Base-by-base conservation (phyloP, 805 yeast species). In the Cyberlindnera bimundalis region DNA sequence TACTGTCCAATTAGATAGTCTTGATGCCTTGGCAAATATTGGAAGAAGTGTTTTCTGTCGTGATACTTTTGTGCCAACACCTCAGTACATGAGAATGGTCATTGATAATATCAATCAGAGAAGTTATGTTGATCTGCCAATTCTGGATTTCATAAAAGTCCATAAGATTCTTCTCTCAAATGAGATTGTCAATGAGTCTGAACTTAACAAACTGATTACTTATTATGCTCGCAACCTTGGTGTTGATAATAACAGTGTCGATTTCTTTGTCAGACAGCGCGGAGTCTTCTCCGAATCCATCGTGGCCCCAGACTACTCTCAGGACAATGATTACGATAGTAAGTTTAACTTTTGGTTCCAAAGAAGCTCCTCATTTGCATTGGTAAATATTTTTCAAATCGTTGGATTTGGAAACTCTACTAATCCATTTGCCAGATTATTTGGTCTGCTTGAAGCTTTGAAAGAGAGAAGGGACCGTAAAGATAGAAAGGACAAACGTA, bases 31-130 rank as follows among this genome's bases (percentile, higher is more conserved):
- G 48, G 88, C 81, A 39, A 82, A 84, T 51, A 73, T 85, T 16
- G 93, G 93, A 10, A 84, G 84, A 59, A 75, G 85, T 33, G 90
- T 84, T 9, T 75, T 79, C 43, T 84, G 91, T 53, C 76, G 84
- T 45, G 93, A 85, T 56, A 88, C 91, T 6, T 85, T 85, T 62
- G 88, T 83, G 4, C 95, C 95, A 18, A 82, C 93, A 2, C 81
- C 78, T 36, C 89, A 83, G 52, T 85, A 85, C 56, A 71, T 85
- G 61, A 70, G 83, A 51, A 70, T 84, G 65, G 89, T 85, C 16
- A 84, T 85, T 36, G 93, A 84, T 50, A 84, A 84, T 54, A 84
- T 84, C 58, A 83, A 58, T 68, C 86, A 50, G 62, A 61, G 71
- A 47, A 69, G 68, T n/a, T 70, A 65, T 45, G 70, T 65, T 18